Base-by-base conservation (phyloP, 225 moss, liverwort and hornwort species). In the Physcomitrium patens region DNA sequence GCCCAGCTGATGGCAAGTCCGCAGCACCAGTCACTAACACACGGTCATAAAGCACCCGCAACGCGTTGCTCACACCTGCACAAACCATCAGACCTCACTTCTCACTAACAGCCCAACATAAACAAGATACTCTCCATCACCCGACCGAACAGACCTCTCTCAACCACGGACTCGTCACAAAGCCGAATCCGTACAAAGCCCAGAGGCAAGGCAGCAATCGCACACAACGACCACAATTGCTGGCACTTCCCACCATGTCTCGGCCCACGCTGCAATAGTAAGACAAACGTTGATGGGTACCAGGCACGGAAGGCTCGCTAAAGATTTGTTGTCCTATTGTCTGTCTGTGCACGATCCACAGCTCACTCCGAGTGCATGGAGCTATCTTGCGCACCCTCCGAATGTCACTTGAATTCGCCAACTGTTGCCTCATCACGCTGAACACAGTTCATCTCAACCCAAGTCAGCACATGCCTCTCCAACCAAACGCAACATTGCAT, bases 361-460 rank as follows among this genome's bases (percentile, higher is more conserved):
- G 82, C 83, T 99, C 97, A 75, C 66, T 83, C 54, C 76, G 81
- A 42, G 93, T 95, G 76, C 90, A 90, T 13, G 97, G 97, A 65
- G 97, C 95, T 76, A 89, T 94, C 46, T 87, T 91, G 66, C 97
- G 88, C 67, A 94, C 90, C 80, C 95, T 87, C 51, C 95, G 97
- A 65, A 91, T 99, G 69, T 95, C 95, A 69, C 85, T 87, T 60
- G 95, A 93, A 52, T 86, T 86, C 78, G 91, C 90, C 68, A 99
- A 86, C 83, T 99, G 97, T 63, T 95, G 87, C 77, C 91, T 90
- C 95, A 99, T 99, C 67, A 87, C 86, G 77, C 97, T 99, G 84
- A 66, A 79, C 69, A 73, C 65, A 42, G 61, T 65, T 65, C 61
- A 77, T 60, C 54, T 65, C 58, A 71, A 71, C 12, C 53, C 58